Evolutionary conservation across 768 basidiomycete species (phyloP).

Genomic region (Leccinellum luteum): DNA sequence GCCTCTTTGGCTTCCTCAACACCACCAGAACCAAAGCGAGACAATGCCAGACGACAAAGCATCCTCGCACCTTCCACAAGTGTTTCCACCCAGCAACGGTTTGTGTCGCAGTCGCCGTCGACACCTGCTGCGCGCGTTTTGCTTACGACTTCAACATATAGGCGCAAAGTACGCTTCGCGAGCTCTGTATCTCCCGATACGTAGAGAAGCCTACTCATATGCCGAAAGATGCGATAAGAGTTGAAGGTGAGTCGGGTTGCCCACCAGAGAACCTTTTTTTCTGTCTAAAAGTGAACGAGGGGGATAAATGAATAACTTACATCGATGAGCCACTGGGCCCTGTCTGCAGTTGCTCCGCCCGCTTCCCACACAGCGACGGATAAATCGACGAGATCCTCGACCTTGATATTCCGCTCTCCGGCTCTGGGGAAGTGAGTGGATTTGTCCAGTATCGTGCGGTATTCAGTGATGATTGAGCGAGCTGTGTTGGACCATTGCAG

Average conservation of each 20-base stretch:
- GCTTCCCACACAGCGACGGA: conserved; percentile 82
- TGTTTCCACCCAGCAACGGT: conserved; percentile 72
- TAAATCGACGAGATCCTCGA: conserved; percentile 81
- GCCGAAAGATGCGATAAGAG: conserved; percentile 79
- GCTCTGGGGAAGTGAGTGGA: conserved; percentile 79
- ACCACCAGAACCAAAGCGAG: conserved; percentile 36
- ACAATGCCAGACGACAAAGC: conserved; percentile 55
- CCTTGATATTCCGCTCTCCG: conserved; percentile 71
- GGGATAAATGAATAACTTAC: conserved; percentile 41
- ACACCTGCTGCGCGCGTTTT: conserved; percentile 66
- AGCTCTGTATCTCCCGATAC: conserved; percentile 57
- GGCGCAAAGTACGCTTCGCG: conserved; percentile 69
- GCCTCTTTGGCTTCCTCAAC: conserved; percentile 65
- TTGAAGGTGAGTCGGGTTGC: conserved; percentile 93
- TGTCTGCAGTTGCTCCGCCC: conserved; percentile 57
- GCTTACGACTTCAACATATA: conserved; percentile 82
- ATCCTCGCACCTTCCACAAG: conserved; percentile 76
- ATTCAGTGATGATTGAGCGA: conserved; percentile 66
- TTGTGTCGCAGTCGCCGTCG: conserved; percentile 55
- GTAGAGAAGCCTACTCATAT: conserved; percentile 75
- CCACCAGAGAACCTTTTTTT: conserved; percentile 84
- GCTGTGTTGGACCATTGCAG: conserved; percentile 64
- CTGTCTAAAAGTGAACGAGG: background rate
- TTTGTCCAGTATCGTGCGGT: conserved; percentile 61
- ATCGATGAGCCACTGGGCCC: conserved; percentile 78